Base-by-base conservation (phyloP, 768 basidiomycete species). In the Heimioporus sp. region DNA sequence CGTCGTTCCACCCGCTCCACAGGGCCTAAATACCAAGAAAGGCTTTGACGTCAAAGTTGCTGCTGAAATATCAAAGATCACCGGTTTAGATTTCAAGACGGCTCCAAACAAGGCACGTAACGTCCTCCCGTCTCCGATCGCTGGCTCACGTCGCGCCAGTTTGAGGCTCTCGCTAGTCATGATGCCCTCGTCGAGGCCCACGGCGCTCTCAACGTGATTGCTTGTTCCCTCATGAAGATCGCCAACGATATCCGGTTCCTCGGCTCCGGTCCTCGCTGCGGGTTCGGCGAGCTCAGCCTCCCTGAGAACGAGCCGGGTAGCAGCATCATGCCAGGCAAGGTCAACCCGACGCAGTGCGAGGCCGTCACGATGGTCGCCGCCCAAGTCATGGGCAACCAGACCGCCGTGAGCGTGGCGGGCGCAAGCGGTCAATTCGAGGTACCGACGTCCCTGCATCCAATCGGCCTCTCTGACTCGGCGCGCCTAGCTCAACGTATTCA, bases 281-380 rank as follows among this genome's bases (percentile, higher is more conserved):
- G 97, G 50, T 80, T 99, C 42, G 97, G 97, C 20, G 97, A 99
- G 73, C 76, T 99, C 37, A 85, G 81, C 61, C 74, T 98, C 46
- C 97, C 97, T 11, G 97, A 98, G 74, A 99, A 99, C 70, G 97
- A 99, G 73, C 97, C 97, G 40, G 97, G 97, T 43, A 95, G 92
- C 65, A 96, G 92, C 52, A 98, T 99, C 74, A 99, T 99, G 97
- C 97, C 95, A 8, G 97, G 97, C 54, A 98, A 99, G 76, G 97
- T 99, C 53, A 99, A 99, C 74, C 97, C 97, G 11, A 99, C 97
- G 5, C 97, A 99, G 68, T 98, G 97, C 61, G 97, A 99, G 73
- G 97, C 97, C 9, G 72, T 98, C 55, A 98, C 97, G 10, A 98
- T 98, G 97, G 93, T 98, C 20, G 92, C 93, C 38, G 94, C 96